Conservation (phyloP, 306 rosid species). For the Dalbergia cultrata region DNA sequence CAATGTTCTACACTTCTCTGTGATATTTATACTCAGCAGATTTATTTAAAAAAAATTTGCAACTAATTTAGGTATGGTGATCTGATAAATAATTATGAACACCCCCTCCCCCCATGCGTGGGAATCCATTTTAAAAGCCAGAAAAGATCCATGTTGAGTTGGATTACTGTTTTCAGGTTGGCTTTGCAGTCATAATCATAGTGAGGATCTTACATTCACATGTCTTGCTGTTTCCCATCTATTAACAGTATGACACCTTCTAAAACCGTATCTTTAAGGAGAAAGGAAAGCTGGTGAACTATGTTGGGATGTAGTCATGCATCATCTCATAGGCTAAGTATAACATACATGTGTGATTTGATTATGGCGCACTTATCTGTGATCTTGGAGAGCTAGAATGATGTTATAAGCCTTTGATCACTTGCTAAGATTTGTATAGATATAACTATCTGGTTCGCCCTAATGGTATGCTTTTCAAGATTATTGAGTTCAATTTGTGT, state of each 20-base stretch:
- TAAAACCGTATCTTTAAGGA: conserved; percentile 11
- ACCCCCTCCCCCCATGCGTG: background rate
- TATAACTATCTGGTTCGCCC: conserved; percentile 12
- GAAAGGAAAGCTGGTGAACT: conserved; percentile 3
- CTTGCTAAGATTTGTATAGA: background rate
- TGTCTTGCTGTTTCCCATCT: background rate
- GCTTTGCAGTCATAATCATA: background rate
- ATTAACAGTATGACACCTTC: conserved; percentile 28
- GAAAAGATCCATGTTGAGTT: conserved; percentile 19
- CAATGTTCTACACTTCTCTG: conserved; percentile 2
- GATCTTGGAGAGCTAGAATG: conserved; percentile 15
- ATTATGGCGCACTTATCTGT: background rate
- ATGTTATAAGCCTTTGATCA: background rate
- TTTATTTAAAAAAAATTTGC: background rate
- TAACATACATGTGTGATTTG: background rate
- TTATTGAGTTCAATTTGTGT: conserved; percentile 1
- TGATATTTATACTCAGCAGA: background rate
- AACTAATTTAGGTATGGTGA: background rate
- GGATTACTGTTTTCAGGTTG: conserved; percentile 29
- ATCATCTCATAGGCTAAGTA: conserved; percentile 14
- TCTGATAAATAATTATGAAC: background rate
- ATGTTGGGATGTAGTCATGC: conserved; percentile 30
- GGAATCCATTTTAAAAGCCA: background rate
- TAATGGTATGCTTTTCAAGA: background rate
- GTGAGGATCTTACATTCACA: background rate